A percentile compares a stretch with the other conserved stretches of the same genome.
phyloP scores from a whole-genome alignment of 2,329 filamentous ascomycete species.

The Thielaviopsis euricoi region DNA sequence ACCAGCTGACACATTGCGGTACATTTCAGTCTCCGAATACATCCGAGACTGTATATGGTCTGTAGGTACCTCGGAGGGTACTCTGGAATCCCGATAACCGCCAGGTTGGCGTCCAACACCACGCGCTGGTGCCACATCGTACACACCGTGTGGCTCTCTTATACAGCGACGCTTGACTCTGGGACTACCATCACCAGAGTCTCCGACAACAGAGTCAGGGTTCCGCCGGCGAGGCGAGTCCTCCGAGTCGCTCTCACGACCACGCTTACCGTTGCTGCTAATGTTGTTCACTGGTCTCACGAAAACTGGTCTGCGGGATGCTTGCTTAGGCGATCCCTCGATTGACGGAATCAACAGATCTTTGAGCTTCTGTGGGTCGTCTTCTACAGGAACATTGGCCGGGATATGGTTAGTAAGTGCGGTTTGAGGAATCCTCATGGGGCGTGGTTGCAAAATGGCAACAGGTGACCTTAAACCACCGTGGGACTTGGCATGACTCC shows the following conservation, averaged over 20 bases:
- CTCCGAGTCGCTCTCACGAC: not conserved
- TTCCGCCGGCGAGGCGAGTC: not conserved
- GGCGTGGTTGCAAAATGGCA: not conserved
- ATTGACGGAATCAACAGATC: constrained; percentile 6
- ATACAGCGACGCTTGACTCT: not conserved
- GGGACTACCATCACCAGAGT: not conserved
- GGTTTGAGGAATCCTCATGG: not conserved
- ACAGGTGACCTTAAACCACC: not conserved
- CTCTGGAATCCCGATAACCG: too few relatives aligned
- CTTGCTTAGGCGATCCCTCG: not conserved
- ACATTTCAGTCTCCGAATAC: too few relatives aligned
- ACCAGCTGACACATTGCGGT: too few relatives aligned
- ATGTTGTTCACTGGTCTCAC: not conserved
- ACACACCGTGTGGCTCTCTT: not conserved
- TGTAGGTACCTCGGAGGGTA: too few relatives aligned
- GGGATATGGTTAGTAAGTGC: too few relatives aligned
- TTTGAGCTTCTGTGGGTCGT: not conserved
- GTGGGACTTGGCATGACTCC: not conserved
- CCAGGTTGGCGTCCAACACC: too few relatives aligned
- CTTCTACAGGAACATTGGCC: not conserved
- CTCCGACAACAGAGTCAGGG: not conserved
- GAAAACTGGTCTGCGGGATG: not conserved
- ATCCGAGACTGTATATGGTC: too few relatives aligned
- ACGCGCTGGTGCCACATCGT: too few relatives aligned
- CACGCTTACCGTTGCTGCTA: constrained; percentile 2